Evolutionary conservation across 192 early-diverging fungal species (phyloP), one percentile per base, ranked within the genome.

Genomic region (Kappamyces sp.): DNA sequence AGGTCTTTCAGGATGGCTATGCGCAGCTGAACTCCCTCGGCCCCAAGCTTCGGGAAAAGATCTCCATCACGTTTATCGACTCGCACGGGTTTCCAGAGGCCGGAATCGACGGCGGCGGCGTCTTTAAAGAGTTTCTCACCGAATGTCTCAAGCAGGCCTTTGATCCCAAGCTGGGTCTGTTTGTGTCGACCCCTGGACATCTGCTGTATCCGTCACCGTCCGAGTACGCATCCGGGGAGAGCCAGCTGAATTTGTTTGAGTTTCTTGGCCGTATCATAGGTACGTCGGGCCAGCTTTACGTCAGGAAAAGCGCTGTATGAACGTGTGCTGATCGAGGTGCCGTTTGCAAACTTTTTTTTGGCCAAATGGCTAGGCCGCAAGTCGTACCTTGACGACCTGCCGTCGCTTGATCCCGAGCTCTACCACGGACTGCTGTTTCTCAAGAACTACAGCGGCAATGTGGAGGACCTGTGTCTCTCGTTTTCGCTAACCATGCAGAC

Each of bases 91-190:
- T 92, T 36, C 68, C 66, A 7, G 95, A 98, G 64, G 90, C 89
- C 7, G 95, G 95, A 1, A 90, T 98, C 60, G 95, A 98, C 66
- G 95, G 95, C 49, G 92, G 93, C 35, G 94, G 95, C 39, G 86
- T 98, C 7, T 98, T 98, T 66, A 98, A 98, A 47, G 95, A 98
- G 71, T 98, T 98, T 61, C 71, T 98, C 40, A 95, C 89, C 35
- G 39, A 41, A 37, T 33, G 43, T 6, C 40, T 64, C 34, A 58
- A 60, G 36, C 85, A 94, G 60, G 80, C 74, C 6, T 82, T 82
- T 69, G 67, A 69, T n/a, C 34, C 40, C 9, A 70, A 70, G 32
- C 63, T 67, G 40, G 69, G 68, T 2, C 53, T 81, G 36, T 81
- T 81, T 48, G 46, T 70, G 53, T 59, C 64, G 7, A 81, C 77